Base-by-base conservation (phyloP, 306 rosid species). In the Begonia loranthoides region DNA sequence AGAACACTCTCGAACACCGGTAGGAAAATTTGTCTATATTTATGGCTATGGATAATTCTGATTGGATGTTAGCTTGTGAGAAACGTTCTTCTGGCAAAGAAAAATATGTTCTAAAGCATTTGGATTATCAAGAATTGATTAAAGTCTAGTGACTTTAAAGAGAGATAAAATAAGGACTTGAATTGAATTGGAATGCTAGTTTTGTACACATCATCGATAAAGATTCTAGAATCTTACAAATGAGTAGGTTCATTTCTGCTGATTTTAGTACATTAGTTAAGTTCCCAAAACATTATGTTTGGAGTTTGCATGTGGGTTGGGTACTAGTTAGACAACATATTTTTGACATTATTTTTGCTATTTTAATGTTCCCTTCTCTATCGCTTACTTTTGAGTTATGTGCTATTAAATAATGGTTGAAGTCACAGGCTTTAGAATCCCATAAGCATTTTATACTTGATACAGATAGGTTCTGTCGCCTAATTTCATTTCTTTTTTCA, bases 331-430 rank as follows among this genome's bases (percentile, higher is more conserved):
- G 21, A 62, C 66, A 58, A 49, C n/a, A 36, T 64, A 66, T 69
- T 51, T 68, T 50, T 66, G 51, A 64, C 44, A 40, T 40, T 9
- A 9, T 3, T 40, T 40, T 40, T 40, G 12, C 11, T 9, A 40
- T 40, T 7, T 7, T 7, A 40, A 7, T 40, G 9, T 12, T 12
- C 12, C 44, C 1, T 12, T 57, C 48, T 38, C 49, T 39, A 48
- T 12, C 66, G 50, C 59, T 66, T 58, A 61, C 79, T 75, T 82
- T 73, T 65, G 72, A 70, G 65, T 58, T 62, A 56, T 69, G 58
- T 53, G 46, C 63, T 34, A n/a, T 57, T 57, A 15, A 58, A 57
- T 59, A 73, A 55, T 62, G 53, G 44, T 59, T 41, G 45, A 52
- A 38, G 12, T 45, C 41, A 51, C 50, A 34, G 58, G 64, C 67